Evolutionary conservation across 768 basidiomycete species (phyloP).

Genomic region (Paxillus ammoniavirescens): DNA sequence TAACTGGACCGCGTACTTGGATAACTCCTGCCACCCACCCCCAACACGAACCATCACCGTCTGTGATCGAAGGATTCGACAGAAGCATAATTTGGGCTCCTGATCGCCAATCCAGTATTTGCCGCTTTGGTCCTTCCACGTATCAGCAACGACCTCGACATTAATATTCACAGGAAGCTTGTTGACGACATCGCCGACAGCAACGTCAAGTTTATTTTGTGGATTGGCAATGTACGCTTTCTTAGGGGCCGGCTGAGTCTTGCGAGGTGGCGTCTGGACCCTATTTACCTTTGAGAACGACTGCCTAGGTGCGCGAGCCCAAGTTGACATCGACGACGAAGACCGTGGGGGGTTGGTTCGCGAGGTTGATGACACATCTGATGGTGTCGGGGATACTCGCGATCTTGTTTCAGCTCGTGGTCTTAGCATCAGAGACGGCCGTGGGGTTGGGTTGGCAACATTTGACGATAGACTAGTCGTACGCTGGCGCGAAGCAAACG

Average conservation of each 20-base stretch:
- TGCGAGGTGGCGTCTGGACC: constrained; percentile 47
- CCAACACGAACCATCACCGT: constrained; percentile 97
- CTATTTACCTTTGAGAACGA: constrained; percentile 50
- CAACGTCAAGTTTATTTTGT: constrained; percentile 89
- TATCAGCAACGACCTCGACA: constrained; percentile 75
- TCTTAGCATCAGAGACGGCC: constrained; percentile 31
- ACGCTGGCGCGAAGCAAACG: constrained; percentile 82
- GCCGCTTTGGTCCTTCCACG: constrained; percentile 90
- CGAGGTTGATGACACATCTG: constrained; percentile 54
- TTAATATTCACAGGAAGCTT: constrained; percentile 82
- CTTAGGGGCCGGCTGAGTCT: constrained; percentile 37
- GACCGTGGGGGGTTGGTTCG: constrained; percentile 44
- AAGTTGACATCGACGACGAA: constrained; percentile 54
- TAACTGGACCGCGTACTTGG: constrained; percentile 57
- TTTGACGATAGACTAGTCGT: constrained; percentile 62
- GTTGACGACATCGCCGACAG: constrained; percentile 91
- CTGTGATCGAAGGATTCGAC: constrained; percentile 85
- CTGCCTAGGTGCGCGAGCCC: constrained; percentile 66
- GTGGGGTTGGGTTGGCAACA: constrained; percentile 33
- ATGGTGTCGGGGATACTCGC: constrained; percentile 59
- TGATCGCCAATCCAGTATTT: constrained; percentile 96
- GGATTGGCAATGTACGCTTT: constrained; percentile 84
- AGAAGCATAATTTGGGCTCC: constrained; percentile 88
- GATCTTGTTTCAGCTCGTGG: constrained; percentile 45
- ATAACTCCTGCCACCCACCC: constrained; percentile 91